Evolutionary conservation across 129 eudicot genomes (phyloP), one percentile per base, ranked within the genome.

Genomic region (Flaveria sonorensis): DNA sequence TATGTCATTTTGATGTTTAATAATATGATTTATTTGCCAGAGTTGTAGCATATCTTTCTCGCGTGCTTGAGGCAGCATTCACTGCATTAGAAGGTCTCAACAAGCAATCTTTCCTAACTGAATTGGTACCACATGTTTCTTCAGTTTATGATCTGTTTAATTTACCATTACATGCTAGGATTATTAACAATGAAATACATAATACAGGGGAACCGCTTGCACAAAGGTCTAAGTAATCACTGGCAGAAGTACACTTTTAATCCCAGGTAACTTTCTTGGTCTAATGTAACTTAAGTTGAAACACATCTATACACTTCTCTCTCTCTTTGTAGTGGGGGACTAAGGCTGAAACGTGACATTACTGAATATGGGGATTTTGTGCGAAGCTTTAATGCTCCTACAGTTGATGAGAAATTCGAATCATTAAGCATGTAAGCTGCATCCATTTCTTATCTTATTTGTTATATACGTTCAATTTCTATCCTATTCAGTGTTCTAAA

Each of bases 311-410:
- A 10, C 62, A 18, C 62, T 55, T 55, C 11, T 43, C 55, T 68
- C 51, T 46, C 50, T 4, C 70, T 74, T 13, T 84, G 40, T 86
- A 93, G 98, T 70, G 98, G 98, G 59, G 98, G 98, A 43, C 75
- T 91, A 81, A 87, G 98, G 74, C 87, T 94, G 72, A 94, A 94
- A 76, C 98, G 98, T 90, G 98, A 94, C 83, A 94, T 94, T 70
- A 91, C 98, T 7, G 98, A 94, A 81, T 94, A 94, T 57, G 98
- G 97, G 63, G 98, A 94, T 78, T 94, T 91, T 68, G 92, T 94
- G 28, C 87, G 98, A 66, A 91, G 97, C 82, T 94, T 94, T 80
- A 91, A 94, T 83, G 98, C 98, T 75, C 98, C 97, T 59, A 76
- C 98, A 15, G 89, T 94, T 53, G 98, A 94, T 83, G 98, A 94